These are phyloP conservation scores for Thraustochytrium striatum DNA, from an alignment of 352 stramenopile genomes.

Conservation along the genomic window DNA sequence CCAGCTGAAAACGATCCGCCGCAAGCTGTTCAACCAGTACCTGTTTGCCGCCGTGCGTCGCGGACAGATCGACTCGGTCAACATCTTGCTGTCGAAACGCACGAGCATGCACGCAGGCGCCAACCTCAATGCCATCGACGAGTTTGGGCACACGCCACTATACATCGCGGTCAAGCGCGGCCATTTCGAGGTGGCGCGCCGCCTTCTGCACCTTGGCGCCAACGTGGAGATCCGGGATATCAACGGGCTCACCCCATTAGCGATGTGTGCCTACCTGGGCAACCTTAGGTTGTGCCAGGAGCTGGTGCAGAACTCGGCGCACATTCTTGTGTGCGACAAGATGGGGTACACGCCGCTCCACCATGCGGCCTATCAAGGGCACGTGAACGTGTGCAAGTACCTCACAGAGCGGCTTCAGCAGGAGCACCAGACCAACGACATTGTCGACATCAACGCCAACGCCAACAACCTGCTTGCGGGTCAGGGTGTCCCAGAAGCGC, in stretches of 20 bases:
- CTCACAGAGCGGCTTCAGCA: constrained; percentile 35
- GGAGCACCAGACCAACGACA: constrained; percentile 42
- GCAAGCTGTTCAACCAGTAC: constrained; percentile 45
- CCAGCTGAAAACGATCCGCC: constrained; percentile 30
- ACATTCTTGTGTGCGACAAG: constrained; percentile 23
- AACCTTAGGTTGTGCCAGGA: constrained; percentile 48
- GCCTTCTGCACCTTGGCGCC: constrained; percentile 40
- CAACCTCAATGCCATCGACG: constrained; percentile 49
- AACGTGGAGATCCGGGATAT: constrained; percentile 46
- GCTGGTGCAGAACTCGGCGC: constrained; percentile 35
- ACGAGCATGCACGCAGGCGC: constrained; percentile 27
- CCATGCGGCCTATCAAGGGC: constrained; percentile 23
- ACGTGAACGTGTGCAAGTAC: constrained; percentile 37
- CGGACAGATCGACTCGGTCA: constrained; percentile 39
- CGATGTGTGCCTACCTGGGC: constrained; percentile 48
- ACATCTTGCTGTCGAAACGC: constrained; percentile 41
- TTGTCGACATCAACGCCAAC: constrained; percentile 41
- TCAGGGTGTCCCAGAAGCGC: neutral
- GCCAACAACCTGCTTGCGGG: neutral
- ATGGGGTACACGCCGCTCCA: constrained; percentile 49
- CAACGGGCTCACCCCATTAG: constrained; percentile 50
- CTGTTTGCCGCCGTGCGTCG: constrained; percentile 25
- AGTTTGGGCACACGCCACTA: constrained; percentile 46
- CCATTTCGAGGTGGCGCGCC: constrained; percentile 19
- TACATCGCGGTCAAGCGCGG: constrained; percentile 52